Base-by-base conservation (phyloP, 257 asterid species). In the Penstemon davidsonii region DNA sequence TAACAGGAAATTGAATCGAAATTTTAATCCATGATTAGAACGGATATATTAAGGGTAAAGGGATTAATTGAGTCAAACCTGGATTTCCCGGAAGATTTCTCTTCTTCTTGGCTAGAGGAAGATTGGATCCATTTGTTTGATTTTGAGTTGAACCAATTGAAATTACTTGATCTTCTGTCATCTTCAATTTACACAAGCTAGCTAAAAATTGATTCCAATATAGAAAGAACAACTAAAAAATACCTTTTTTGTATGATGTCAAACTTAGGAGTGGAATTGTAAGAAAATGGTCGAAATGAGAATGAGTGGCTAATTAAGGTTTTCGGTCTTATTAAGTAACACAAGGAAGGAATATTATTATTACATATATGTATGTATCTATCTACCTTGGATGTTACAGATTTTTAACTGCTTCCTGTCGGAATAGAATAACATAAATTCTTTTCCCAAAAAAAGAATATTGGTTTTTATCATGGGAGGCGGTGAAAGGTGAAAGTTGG, bases 21-120 rank as follows among this genome's bases (percentile, higher is more conserved):
- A 15, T 25, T 25, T 25, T 25, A 25, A 25, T 25, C 33, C 33
- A 25, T 25, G 33, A 25, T 25, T 2, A 25, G 33, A 3, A 44
- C 10, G 10, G 9, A 8, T 57, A 7, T 1, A 8, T 41, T 43
- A 5, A 10, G 58, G 15, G 50, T 47, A 55, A 68, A 63, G 37
- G 11, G 33, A 10, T 9, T 15, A 8, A 25, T 1, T 25, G 3
- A 25, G 12, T 38, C 42, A 42, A 72, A 84, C 98, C 98, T 80
- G 98, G 98, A 66, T 80, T 89, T 62, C 98, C 96, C 3, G 98
- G 96, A 53, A 89, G 96, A 70, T 83, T 92, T 84, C 98, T 77
- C 72, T 89, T 92, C 93, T 89, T 92, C 87, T 89, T 89, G 7
- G 55, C 68, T 47, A 15, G 18, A 15, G 84, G 83, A 50, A 82